Evolutionary conservation across 1,284 basidiomycete species (phyloP).

Genomic region (Naganishia cerealis): DNA sequence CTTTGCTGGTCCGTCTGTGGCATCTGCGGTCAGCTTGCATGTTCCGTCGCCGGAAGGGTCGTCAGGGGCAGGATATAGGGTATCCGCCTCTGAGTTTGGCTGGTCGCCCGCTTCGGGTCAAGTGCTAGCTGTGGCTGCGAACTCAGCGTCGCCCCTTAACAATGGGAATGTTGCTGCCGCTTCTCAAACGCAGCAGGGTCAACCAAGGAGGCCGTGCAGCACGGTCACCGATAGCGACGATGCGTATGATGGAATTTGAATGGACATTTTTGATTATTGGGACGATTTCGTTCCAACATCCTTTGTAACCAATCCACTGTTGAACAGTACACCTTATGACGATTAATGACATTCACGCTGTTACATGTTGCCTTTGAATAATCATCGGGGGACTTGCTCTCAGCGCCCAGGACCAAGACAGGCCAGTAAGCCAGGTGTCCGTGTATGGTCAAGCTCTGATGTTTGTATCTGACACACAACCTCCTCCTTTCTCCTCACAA

Average conservation of each 20-base stretch:
- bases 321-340: neutral
- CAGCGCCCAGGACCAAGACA: neutral
- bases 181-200: neutral
- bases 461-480: neutral
- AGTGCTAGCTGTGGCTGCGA: constrained; percentile 5
- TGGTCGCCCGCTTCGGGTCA: constrained; percentile 13
- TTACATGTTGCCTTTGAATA: neutral
- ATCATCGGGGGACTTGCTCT: neutral
- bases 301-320: neutral
- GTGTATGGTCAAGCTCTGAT: neutral
- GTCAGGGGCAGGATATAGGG: neutral
- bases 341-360: neutral
- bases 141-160: neutral
- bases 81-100: neutral
- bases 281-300: neutral
- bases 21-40: constrained; percentile 19
- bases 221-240: constrained; percentile 16
- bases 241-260: constrained; percentile 16
- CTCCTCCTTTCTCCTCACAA: neutral
- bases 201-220: neutral
- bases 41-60: constrained; percentile 5
- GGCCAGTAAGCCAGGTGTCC: neutral
- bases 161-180: neutral
- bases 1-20: neutral
- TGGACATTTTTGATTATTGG: neutral